Conservation (phyloP, 129 eudicot genomes). For the Smallanthus sonchifolius region DNA sequence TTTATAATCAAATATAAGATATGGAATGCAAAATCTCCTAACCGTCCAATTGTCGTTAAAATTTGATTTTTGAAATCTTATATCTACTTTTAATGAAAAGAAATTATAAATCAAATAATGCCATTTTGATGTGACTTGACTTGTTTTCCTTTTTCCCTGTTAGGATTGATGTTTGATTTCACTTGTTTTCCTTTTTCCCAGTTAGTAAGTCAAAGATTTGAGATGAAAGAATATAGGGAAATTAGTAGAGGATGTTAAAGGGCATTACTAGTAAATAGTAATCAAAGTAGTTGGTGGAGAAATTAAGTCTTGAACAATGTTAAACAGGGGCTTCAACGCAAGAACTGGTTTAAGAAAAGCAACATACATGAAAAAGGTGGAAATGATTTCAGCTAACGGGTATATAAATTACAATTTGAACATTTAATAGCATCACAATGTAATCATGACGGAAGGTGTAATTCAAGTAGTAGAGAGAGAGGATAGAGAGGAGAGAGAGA, state of each 20-base stretch:
- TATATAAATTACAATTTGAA: background rate
- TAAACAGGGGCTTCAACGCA: background rate
- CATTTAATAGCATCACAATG: background rate
- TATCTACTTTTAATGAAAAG: too few relatives aligned
- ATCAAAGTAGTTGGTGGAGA: constrained; percentile 25
- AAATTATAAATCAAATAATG: too few relatives aligned
- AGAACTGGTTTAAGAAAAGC: background rate
- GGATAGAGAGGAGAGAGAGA: too few relatives aligned
- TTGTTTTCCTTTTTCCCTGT: too few relatives aligned
- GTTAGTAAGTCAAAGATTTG: constrained; percentile 8
- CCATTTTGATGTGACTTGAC: too few relatives aligned
- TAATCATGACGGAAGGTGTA: background rate
- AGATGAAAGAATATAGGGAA: constrained; percentile 5
- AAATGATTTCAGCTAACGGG: background rate
- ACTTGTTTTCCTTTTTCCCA: constrained; percentile 3
- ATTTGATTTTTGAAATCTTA: too few relatives aligned
- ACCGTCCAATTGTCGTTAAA: too few relatives aligned
- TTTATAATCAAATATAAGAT: too few relatives aligned
- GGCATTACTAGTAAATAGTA: constrained; percentile 27
- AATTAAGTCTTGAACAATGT: constrained; percentile 1
- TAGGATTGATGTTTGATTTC: background rate
- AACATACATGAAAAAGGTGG: background rate
- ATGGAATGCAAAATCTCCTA: too few relatives aligned
- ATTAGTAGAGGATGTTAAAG: constrained; percentile 11
- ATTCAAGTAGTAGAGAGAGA: too few relatives aligned